Evolutionary conservation across 352 stramenopile species (phyloP).

Genomic region (Phytophthora sansomeana): DNA sequence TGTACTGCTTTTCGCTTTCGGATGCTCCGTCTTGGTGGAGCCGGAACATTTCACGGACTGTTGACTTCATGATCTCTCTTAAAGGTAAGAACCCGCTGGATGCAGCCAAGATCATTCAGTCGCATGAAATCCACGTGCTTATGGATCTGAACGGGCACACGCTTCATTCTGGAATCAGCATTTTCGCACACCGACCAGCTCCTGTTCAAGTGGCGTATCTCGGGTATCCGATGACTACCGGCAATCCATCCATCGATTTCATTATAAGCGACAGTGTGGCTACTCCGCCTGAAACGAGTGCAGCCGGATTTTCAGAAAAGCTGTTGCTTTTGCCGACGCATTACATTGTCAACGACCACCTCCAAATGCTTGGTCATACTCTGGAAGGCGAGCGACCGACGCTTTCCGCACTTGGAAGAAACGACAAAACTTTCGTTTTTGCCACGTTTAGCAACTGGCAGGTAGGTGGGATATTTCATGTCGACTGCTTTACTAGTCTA

Average conservation of each 20-base stretch:
- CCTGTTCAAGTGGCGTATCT: slow-evolving; percentile 80
- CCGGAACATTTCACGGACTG: slow-evolving; percentile 73
- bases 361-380: slow-evolving; percentile 76
- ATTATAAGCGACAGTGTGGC: slow-evolving; percentile 71
- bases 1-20: slow-evolving; percentile 82
- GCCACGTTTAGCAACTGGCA: slow-evolving; percentile 90
- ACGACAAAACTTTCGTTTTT: slow-evolving; percentile 60
- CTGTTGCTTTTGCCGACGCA: slow-evolving; percentile 72
- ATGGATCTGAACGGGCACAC: slow-evolving; percentile 90
- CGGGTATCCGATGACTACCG: slow-evolving; percentile 82
- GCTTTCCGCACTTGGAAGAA: slow-evolving; percentile 16
- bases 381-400: slow-evolving; percentile 40
- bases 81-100: slow-evolving; percentile 58
- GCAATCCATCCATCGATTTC: slow-evolving; percentile 66
- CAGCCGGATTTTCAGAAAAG: slow-evolving; percentile 71
- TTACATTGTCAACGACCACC: slow-evolving; percentile 89
- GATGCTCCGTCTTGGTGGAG: slow-evolving; percentile 78
- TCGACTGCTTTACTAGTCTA: too few species aligned
- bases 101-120: slow-evolving; percentile 60
- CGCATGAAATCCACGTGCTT: slow-evolving; percentile 72
- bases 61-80: slow-evolving; percentile 77
- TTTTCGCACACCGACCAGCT: slow-evolving; percentile 69
- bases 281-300: slow-evolving; percentile 50
- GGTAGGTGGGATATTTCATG: slow-evolving; percentile 22
- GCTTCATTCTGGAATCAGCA: slow-evolving; percentile 70